These are phyloP conservation scores for Besnoitia besnoiti DNA, from an alignment of 169 alveolate species.

Conservation along the genomic window DNA sequence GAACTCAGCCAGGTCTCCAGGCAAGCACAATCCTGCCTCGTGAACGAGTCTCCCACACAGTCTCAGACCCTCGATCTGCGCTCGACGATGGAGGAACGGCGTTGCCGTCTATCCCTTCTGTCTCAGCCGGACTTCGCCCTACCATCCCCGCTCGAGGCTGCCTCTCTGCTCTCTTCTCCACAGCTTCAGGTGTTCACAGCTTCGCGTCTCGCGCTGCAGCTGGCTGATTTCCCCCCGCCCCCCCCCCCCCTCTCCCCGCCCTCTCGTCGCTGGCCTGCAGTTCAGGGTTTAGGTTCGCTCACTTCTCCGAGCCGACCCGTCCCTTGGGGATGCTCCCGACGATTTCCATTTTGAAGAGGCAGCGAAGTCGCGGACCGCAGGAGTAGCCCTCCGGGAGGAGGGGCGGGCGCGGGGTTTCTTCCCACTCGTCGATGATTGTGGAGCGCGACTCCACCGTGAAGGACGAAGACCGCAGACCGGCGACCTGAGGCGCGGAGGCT, in stretches of 20 bases:
- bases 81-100: no score
- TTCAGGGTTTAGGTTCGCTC: not conserved
- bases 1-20: no score
- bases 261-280: not conserved
- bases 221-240: not conserved
- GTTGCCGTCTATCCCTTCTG: no score
- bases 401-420: not conserved
- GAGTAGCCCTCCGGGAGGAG: not conserved
- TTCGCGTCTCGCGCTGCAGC: not conserved
- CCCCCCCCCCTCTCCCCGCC: not conserved
- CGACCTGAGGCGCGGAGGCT: not conserved
- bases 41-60: no score
- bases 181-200: not conserved
- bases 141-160: no score
- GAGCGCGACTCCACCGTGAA: not conserved
- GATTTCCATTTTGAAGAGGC: not conserved
- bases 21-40: no score
- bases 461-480: not conserved
- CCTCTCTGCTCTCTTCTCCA: not conserved
- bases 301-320: not conserved
- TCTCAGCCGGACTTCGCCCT: no score
- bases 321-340: not conserved
- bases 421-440: not conserved
- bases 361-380: conserved; percentile 25
- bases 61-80: no score